Percentiles rank a stretch among this genome's conserved stretches.
These are phyloP conservation scores for Suillus paluster DNA, from an alignment of 768 basidiomycete genomes.

Conservation along the genomic window DNA sequence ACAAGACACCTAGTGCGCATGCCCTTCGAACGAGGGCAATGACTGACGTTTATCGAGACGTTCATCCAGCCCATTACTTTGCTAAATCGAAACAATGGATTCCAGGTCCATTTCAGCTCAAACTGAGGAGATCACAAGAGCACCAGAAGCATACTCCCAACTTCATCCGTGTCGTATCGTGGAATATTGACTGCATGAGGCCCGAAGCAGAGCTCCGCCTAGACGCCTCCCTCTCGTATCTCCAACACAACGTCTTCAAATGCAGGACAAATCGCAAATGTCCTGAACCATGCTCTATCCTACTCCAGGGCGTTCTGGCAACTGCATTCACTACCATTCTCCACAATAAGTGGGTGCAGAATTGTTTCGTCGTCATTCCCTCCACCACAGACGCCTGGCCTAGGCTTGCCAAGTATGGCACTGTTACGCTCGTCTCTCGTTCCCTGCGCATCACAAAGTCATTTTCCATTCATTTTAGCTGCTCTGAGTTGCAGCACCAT, in stretches of 20 bases:
- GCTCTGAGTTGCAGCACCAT: constrained; percentile 49
- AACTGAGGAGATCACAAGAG: neutral
- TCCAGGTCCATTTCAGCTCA: neutral
- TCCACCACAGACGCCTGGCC: constrained; percentile 54
- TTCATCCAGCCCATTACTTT: neutral
- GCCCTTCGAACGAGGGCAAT: neutral
- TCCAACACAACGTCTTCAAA: constrained; percentile 51
- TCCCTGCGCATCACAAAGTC: constrained; percentile 47
- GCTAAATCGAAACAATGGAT: neutral
- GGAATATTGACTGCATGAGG: constrained; percentile 60
- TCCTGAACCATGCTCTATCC: constrained; percentile 59
- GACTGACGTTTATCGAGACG: constrained; percentile 2
- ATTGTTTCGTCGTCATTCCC: constrained; percentile 58
- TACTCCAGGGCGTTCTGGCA: constrained; percentile 65
- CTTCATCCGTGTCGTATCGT: constrained; percentile 56
- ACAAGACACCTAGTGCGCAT: too few relatives aligned
- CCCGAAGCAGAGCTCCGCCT: constrained; percentile 44
- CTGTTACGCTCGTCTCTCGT: constrained; percentile 63
- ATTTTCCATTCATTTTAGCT: constrained; percentile 49
- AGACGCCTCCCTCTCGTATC: constrained; percentile 47
- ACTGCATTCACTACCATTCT: constrained; percentile 48
- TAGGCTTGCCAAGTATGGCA: constrained; percentile 49
- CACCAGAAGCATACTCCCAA: constrained; percentile 25
- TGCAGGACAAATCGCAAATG: constrained; percentile 41
- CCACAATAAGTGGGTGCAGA: constrained; percentile 59